Conservation (phyloP, 176 grass and related monocot species). For the Avena sativa region DNA sequence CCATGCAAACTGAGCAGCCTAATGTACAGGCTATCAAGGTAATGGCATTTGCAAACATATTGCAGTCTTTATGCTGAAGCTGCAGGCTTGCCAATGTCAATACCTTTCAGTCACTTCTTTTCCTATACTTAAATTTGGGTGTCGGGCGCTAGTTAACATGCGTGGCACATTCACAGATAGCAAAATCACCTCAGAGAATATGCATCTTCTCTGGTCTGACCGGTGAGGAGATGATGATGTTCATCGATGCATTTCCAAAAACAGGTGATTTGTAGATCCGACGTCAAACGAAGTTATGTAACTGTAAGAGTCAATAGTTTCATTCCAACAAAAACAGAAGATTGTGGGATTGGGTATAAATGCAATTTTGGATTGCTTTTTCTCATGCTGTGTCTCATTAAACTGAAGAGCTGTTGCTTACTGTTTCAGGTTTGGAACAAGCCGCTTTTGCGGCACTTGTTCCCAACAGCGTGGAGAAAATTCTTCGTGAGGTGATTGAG, state of each 20-base stretch:
- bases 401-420: constrained; percentile 21
- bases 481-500: constrained; percentile 80
- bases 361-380: neutral
- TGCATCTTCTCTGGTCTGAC: constrained; percentile 91
- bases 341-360: constrained; percentile 3
- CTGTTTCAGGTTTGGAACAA: constrained; percentile 67
- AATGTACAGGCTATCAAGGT: constrained; percentile 74
- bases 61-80: neutral
- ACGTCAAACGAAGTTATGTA: neutral
- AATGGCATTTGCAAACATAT: neutral
- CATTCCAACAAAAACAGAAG: neutral
- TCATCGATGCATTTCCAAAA: constrained; percentile 87
- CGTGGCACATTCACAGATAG: constrained; percentile 52
- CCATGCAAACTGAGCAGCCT: constrained; percentile 79
- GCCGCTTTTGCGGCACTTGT: constrained; percentile 96
- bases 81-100: constrained; percentile 23
- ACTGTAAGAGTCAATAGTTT: neutral
- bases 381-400: neutral
- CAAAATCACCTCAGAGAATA: constrained; percentile 68
- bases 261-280: constrained; percentile 52
- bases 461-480: constrained; percentile 85
- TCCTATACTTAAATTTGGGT: neutral
- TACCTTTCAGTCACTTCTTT: constrained; percentile 6
- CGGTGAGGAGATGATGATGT: constrained; percentile 99
- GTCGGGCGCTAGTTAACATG: neutral